phyloP scores from a whole-genome alignment of 192 early-diverging fungal species.

The Funneliformis geosporum region DNA sequence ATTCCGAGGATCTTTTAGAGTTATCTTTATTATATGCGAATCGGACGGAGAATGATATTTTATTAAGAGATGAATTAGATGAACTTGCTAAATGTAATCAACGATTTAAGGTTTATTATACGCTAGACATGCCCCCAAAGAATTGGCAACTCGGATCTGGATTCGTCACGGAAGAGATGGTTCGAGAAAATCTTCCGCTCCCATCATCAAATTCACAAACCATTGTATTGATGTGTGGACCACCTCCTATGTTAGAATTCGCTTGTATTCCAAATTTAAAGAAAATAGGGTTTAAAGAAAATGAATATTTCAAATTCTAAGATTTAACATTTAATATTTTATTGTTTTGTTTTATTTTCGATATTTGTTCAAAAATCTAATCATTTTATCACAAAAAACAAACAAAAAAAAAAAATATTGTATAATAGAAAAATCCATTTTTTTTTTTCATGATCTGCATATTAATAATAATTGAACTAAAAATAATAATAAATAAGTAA shows the following conservation, averaged over 20 bases:
- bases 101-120: slow-evolving; percentile 67
- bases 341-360: too few relatives aligned
- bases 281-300: slow-evolving; percentile 29
- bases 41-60: slow-evolving; percentile 74
- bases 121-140: slow-evolving; percentile 44
- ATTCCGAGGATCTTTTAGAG: slow-evolving; percentile 69
- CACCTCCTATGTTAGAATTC: slow-evolving; percentile 44
- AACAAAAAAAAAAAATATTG: too few relatives aligned
- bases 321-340: too few relatives aligned
- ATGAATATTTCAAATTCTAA: slow-evolving; percentile 39
- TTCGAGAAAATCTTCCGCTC: slow-evolving; percentile 37
- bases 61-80: slow-evolving; percentile 71
- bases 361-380: too few relatives aligned
- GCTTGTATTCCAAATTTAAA: slow-evolving; percentile 41
- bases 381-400: too few relatives aligned
- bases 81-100: slow-evolving; percentile 55
- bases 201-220: background rate
- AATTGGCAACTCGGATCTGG: slow-evolving; percentile 43
- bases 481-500: too few relatives aligned
- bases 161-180: slow-evolving; percentile 36
- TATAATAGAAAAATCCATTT: too few relatives aligned
- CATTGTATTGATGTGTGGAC: slow-evolving; percentile 50
- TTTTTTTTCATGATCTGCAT: too few relatives aligned
- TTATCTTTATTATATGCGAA: slow-evolving; percentile 79
- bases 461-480: too few relatives aligned